Evolutionary conservation across 2,329 filamentous ascomycete genomes (phyloP).

Genomic region (Trichoderma cornu-damae): DNA sequence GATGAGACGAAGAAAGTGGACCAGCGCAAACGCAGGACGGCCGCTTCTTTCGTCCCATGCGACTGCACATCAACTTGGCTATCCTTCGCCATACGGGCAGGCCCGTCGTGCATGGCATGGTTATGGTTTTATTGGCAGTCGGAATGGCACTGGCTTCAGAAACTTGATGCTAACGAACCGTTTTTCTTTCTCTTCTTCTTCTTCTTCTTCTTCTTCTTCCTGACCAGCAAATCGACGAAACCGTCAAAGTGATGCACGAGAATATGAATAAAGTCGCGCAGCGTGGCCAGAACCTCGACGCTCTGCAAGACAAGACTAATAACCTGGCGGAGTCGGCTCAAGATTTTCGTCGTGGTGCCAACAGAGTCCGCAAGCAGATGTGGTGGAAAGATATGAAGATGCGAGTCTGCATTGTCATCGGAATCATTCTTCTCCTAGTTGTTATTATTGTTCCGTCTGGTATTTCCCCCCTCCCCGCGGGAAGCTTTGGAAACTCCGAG

Average conservation of each 20-base stretch:
- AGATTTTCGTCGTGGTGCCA: constrained; percentile 93
- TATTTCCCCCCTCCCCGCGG: too few species aligned
- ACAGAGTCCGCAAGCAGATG: constrained; percentile 95
- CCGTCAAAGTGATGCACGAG: constrained; percentile 89
- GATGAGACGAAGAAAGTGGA: background rate
- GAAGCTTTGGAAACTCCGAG: background rate
- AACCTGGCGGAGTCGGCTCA: constrained; percentile 90
- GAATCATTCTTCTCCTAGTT: constrained; percentile 84
- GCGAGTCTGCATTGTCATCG: constrained; percentile 90
- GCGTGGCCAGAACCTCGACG: constrained; percentile 83
- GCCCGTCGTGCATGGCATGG: background rate
- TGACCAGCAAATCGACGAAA: constrained; percentile 89
- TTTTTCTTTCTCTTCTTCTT: background rate
- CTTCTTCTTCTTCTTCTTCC: background rate
- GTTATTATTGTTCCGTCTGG: constrained; percentile 92
- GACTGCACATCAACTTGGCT: background rate
- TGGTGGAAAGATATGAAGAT: constrained; percentile 99
- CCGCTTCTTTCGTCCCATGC: background rate
- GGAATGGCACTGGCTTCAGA: background rate
- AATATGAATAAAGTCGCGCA: constrained; percentile 97
- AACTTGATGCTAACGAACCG: background rate
- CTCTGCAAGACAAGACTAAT: constrained; percentile 89
- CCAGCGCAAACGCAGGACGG: background rate
- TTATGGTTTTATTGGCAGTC: background rate
- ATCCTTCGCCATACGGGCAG: background rate